A percentile compares a stretch with the other conserved stretches of the same genome.
phyloP scores from a whole-genome alignment of 192 early-diverging fungal genomes.

The Spizellomyces sp. region DNA sequence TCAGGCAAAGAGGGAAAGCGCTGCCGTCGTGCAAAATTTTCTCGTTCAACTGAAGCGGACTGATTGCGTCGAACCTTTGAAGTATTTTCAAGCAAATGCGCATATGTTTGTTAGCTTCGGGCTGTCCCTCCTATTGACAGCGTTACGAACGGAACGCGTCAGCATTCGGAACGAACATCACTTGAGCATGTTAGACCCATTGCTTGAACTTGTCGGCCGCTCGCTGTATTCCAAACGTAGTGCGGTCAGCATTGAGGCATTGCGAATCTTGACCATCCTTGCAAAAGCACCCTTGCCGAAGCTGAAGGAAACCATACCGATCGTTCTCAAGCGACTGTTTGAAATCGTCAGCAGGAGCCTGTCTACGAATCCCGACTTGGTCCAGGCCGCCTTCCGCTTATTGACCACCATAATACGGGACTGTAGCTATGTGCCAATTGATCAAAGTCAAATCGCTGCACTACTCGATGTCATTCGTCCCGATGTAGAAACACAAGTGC shows the following conservation, averaged over 20 bases:
- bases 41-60: conserved; percentile 73
- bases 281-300: conserved; percentile 74
- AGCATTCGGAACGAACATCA: conserved; percentile 53
- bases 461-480: conserved; percentile 79
- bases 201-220: conserved; percentile 80
- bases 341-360: conserved; percentile 67
- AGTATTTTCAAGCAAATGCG: conserved; percentile 83
- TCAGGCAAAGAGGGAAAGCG: conserved; percentile 52
- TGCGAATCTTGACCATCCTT: conserved; percentile 74
- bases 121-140: conserved; percentile 75
- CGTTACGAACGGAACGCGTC: conserved; percentile 55
- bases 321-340: conserved; percentile 79
- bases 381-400: conserved; percentile 82
- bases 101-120: conserved; percentile 95
- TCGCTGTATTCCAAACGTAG: conserved; percentile 82
- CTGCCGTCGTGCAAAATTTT: conserved; percentile 59
- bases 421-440: conserved; percentile 67
- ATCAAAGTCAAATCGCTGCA: conserved; percentile 74
- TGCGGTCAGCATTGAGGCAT: conserved; percentile 64
- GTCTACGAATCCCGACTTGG: conserved; percentile 58
- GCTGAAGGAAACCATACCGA: conserved; percentile 64
- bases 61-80: conserved; percentile 59
- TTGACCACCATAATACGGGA: conserved; percentile 81
- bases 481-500: conserved; percentile 78
- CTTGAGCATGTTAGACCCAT: conserved; percentile 73